phyloP scores from a whole-genome alignment of 2,329 filamentous ascomycete genomes.

The Botrytis sinoallii region DNA sequence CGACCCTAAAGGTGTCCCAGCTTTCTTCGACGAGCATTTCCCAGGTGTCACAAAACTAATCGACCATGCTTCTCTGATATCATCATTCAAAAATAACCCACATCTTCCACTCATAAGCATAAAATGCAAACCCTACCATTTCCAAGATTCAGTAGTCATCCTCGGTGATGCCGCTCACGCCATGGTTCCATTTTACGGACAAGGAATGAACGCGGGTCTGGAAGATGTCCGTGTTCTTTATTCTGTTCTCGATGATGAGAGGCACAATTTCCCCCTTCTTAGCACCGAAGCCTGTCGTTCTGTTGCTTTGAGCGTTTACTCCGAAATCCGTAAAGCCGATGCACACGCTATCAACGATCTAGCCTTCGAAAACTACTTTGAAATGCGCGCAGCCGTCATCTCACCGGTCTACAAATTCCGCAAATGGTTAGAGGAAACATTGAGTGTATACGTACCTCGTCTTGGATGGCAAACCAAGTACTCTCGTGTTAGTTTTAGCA shows the following conservation, averaged over 20 bases:
- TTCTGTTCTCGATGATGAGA: conserved; percentile 64
- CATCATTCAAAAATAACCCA: conserved; percentile 77
- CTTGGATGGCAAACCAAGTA: conserved; percentile 93
- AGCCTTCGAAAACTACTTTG: conserved; percentile 84
- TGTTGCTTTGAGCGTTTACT: conserved; percentile 74
- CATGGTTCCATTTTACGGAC: conserved; percentile 98
- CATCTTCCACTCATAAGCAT: conserved; percentile 91
- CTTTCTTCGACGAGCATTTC: conserved; percentile 81
- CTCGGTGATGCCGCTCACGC: conserved; percentile 93
- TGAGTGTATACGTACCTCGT: conserved; percentile 71
- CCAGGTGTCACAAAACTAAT: conserved; percentile 79
- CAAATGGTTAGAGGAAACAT: conserved; percentile 81
- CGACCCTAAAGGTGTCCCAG: conserved; percentile 55
- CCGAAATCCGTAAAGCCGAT: conserved; percentile 68
- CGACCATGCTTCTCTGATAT: conserved; percentile 60
- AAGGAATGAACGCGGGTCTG: conserved; percentile 95
- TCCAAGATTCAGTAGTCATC: conserved; percentile 71
- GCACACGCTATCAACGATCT: conserved; percentile 90
- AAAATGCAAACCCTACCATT: conserved; percentile 89
- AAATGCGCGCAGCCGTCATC: conserved; percentile 87
- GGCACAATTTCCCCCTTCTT: conserved; percentile 47
- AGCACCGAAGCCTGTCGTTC: conserved; percentile 50
- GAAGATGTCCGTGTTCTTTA: conserved; percentile 93
- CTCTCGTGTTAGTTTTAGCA: conserved; percentile 86
- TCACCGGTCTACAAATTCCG: conserved; percentile 73